Base-by-base conservation (phyloP, 1,139 yeast species). In the Yarrowia galli region DNA sequence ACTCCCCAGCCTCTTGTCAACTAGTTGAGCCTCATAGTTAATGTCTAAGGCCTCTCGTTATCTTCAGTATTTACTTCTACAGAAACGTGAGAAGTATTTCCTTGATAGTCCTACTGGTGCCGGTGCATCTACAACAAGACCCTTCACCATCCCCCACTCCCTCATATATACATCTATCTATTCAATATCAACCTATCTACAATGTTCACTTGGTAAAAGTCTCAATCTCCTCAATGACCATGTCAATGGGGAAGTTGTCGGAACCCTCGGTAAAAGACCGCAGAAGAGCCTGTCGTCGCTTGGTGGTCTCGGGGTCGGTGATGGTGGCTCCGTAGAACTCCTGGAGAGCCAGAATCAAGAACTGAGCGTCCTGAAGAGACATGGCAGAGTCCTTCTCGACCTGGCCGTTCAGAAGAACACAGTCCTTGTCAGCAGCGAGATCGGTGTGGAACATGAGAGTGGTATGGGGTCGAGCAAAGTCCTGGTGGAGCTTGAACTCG, bases 391-490 rank as follows among this genome's bases (percentile, higher is more conserved):
- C 95, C 68, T 82, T 80, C 75, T 93, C 97, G 10, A 92, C 87
- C 35, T 84, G 84, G 0, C 98, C 97, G 73, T 92, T 92, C 97
- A 93, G 91, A 72, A 96, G 81, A 0, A 91, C 93, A 4, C 91
- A 70, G 0, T 83, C 87, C 72, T 90, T 89, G 22, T 83, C 83
- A 0, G 84, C 82, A 7, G 83, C 81, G 67, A 95, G 79, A 68
- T 96, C 98, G 67, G 88, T 87, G 79, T 95, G 98, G 83, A 95
- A 90, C 78, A 88, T 87, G 71, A 95, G 81, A 0, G 97, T 91
- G 0, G 98, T 92, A 77, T 96, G 99, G 0, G 99, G 99, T 74
- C 91, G 88, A 15, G 99, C 97, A 78, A 83, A 96, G 75, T 93
- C 98, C 70, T 87, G 87, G 75, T 95, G 98, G 48, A 92, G 84